Evolutionary conservation across 2,329 filamentous ascomycete genomes (phyloP).

Genomic region (Colletotrichum salicis): DNA sequence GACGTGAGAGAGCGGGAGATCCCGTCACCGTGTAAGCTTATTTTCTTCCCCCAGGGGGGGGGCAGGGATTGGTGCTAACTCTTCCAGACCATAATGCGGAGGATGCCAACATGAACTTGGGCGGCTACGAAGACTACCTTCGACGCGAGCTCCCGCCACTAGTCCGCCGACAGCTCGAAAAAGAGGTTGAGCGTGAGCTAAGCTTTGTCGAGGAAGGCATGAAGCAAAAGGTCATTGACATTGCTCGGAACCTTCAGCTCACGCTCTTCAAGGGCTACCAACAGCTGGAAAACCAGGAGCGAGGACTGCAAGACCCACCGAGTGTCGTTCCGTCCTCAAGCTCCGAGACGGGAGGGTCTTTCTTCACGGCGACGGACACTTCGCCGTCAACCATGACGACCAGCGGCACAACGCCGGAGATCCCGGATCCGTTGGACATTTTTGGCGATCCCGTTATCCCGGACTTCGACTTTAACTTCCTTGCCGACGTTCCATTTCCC

Average conservation of each 20-base stretch:
- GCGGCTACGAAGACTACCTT: conserved; percentile 41
- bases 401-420: conserved; percentile 18
- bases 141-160: conserved; percentile 46
- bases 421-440: conserved; percentile 28
- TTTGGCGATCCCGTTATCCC: conserved; percentile 11
- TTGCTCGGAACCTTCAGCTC: conserved; percentile 39
- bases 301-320: neutral
- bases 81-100: conserved; percentile 46
- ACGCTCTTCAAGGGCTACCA: conserved; percentile 38
- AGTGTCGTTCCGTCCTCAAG: neutral
- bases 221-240: conserved; percentile 38
- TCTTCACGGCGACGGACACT: neutral
- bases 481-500: neutral
- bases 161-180: conserved; percentile 46
- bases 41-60: fast-evolving
- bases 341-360: neutral
- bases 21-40: conserved; percentile 30
- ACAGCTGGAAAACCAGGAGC: conserved; percentile 26
- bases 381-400: conserved; percentile 30
- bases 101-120: conserved; percentile 38
- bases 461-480: conserved; percentile 27
- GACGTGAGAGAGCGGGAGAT: conserved; percentile 39
- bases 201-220: conserved; percentile 41
- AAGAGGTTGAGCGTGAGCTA: conserved; percentile 40
- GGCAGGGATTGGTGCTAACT: neutral